phyloP scores from a whole-genome alignment of 352 stramenopile genomes.

The Phytophthora multivora region DNA sequence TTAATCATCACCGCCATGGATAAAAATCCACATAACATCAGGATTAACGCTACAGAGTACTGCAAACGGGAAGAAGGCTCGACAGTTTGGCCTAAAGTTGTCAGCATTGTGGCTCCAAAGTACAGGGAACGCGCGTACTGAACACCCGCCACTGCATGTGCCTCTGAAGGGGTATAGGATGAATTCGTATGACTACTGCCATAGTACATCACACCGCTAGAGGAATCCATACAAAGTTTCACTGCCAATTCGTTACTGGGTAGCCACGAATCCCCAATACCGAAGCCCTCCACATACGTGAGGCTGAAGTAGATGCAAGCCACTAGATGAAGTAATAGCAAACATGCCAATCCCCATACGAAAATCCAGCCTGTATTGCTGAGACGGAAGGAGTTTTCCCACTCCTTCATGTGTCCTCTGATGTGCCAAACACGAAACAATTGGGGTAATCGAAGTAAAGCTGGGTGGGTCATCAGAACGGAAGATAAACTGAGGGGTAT shows the following conservation, averaged over 20 bases:
- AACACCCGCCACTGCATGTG: constrained; percentile 2
- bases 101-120: constrained; percentile 51
- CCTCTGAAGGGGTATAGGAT: constrained; percentile 12
- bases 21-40: constrained; percentile 59
- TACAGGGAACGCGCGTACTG: constrained; percentile 53
- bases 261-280: constrained; percentile 27
- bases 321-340: constrained; percentile 37
- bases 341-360: constrained; percentile 11
- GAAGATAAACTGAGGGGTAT: constrained; percentile 4
- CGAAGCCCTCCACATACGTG: constrained; percentile 44
- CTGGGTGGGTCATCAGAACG: constrained; percentile 11
- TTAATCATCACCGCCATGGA: constrained; percentile 43
- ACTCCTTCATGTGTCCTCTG: constrained; percentile 40
- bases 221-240: background rate
- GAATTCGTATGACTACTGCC: background rate
- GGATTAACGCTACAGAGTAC: constrained; percentile 36
- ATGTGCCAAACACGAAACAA: constrained; percentile 45
- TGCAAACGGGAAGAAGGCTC: constrained; percentile 40
- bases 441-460: constrained; percentile 39
- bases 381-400: constrained; percentile 27
- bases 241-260: constrained; percentile 27
- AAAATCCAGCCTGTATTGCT: constrained; percentile 14
- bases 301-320: constrained; percentile 41
- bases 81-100: constrained; percentile 45
- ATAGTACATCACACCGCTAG: constrained; percentile 4